Conservation (phyloP, 257 asterid species). For the Przewalskia tangutica region DNA sequence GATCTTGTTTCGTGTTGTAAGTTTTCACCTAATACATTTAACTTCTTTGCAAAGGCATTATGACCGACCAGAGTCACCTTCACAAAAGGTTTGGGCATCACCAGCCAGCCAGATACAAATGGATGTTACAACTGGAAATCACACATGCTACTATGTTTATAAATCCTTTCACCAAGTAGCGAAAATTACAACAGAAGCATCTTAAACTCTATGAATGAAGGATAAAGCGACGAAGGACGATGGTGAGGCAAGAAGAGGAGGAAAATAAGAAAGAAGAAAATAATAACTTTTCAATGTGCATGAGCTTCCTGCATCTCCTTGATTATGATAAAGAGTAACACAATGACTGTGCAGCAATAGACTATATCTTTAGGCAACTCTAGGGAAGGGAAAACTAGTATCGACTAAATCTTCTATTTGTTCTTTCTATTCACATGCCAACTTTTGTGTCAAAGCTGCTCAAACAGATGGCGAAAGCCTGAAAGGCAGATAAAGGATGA, state of each 20-base stretch:
- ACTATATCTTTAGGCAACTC: not conserved
- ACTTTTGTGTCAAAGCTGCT: slow-evolving; percentile 84
- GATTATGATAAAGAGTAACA: not conserved
- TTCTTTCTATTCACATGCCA: slow-evolving; percentile 74
- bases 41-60: not conserved
- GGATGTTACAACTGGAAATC: not conserved
- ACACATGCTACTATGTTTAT: not conserved
- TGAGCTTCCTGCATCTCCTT: not conserved
- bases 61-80: not conserved
- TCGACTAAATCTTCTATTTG: slow-evolving; percentile 15
- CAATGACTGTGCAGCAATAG: not conserved
- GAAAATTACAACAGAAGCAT: slow-evolving; percentile 21
- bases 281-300: not conserved
- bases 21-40: not conserved
- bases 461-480: slow-evolving; percentile 78
- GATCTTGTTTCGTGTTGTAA: no score
- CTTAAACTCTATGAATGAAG: slow-evolving; percentile 3
- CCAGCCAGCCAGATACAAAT: not conserved
- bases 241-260: not conserved
- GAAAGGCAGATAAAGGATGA: slow-evolving; percentile 77
- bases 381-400: not conserved
- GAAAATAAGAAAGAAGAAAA: no score
- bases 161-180: not conserved
- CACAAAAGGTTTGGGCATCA: not conserved
- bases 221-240: not conserved